These are phyloP conservation scores for Aureobasidium sp. DNA, from an alignment of 2,329 filamentous ascomycete genomes.

Conservation along the genomic window DNA sequence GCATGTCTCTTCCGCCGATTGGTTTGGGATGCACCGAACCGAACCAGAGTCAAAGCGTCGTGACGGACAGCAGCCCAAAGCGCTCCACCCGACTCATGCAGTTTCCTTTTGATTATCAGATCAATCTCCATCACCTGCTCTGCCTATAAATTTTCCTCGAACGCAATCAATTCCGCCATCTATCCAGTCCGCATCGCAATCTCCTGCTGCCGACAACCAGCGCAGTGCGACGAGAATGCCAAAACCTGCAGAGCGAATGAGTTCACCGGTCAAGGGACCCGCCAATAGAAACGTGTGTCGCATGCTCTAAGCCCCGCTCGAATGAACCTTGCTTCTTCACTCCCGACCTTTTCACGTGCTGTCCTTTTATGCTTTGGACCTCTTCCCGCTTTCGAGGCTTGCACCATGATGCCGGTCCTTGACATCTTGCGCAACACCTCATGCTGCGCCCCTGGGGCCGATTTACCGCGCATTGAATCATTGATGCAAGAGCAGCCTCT, in stretches of 20 bases:
- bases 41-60: conserved; percentile 7
- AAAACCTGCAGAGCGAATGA: neutral
- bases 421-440: neutral
- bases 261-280: conserved; percentile 3
- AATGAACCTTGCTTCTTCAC: conserved; percentile 3
- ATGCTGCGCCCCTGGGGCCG: neutral
- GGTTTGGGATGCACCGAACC: neutral
- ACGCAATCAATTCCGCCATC: neutral
- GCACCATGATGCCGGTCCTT: neutral
- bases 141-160: neutral
- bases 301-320: conserved; percentile 13
- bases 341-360: conserved; percentile 12
- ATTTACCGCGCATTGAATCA: neutral
- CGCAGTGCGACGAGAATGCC: neutral
- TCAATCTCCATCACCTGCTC: neutral
- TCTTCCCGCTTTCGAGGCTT: conserved; percentile 5
- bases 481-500: neutral
- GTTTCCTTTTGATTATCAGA: conserved; percentile 7
- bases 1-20: conserved; percentile 8
- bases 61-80: neutral
- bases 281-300: conserved; percentile 12
- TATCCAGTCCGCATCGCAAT: neutral
- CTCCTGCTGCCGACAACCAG: neutral
- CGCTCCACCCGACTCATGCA: conserved; percentile 1
- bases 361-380: neutral